phyloP scores from a whole-genome alignment of 352 stramenopile genomes.

The Pythium plurisporium region DNA sequence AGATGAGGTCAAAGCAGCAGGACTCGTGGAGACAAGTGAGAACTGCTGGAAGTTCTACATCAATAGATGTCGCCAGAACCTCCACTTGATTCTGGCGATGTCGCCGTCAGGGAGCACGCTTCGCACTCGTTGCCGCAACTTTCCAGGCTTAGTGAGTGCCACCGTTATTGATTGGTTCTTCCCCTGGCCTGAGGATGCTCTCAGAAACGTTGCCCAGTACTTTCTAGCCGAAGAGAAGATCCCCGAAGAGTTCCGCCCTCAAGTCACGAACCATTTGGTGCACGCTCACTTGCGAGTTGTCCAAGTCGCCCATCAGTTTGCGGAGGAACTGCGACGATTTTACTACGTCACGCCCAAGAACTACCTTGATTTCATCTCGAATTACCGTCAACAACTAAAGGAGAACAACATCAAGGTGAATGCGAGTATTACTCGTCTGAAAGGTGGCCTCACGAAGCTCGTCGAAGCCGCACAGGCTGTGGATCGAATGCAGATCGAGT shows the following conservation, averaged over 20 bases:
- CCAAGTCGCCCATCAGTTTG: constrained; percentile 86
- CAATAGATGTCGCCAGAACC: constrained; percentile 89
- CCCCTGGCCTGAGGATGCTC: constrained; percentile 91
- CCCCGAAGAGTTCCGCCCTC: constrained; percentile 73
- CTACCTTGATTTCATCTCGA: constrained; percentile 94
- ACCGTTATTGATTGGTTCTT: constrained; percentile 97
- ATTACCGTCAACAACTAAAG: constrained; percentile 90
- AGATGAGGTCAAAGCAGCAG: constrained; percentile 84
- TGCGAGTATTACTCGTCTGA: constrained; percentile 85
- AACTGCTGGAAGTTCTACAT: constrained; percentile 95
- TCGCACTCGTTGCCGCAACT: constrained; percentile 92
- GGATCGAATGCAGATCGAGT: constrained; percentile 92
- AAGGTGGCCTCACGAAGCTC: constrained; percentile 92
- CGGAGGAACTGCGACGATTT: constrained; percentile 86
- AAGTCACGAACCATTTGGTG: constrained; percentile 89
- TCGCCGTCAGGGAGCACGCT: constrained; percentile 91
- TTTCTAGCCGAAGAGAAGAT: constrained; percentile 92
- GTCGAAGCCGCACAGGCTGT: constrained; percentile 91
- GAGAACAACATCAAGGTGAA: constrained; percentile 89
- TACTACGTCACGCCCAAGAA: constrained; percentile 98
- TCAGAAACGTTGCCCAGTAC: constrained; percentile 91
- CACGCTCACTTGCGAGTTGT: constrained; percentile 91
- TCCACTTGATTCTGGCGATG: constrained; percentile 95
- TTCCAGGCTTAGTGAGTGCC: constrained; percentile 90
- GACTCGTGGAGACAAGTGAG: constrained; percentile 90